Evolutionary conservation across 2,329 filamentous ascomycete genomes (phyloP), one percentile per base, ranked within the genome.

Genomic region (Aspergillus glaucus): DNA sequence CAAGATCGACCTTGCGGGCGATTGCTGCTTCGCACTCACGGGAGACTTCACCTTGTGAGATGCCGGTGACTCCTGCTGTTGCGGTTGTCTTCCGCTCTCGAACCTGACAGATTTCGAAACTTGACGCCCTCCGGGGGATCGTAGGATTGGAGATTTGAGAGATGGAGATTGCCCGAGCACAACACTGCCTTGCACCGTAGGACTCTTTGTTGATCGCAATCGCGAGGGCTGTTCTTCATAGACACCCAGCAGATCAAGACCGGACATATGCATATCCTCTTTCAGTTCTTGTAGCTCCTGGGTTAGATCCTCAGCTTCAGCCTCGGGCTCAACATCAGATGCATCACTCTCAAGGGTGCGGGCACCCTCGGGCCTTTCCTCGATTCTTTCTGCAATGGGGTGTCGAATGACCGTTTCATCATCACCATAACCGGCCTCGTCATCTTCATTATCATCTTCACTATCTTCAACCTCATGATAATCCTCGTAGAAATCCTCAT

Each of bases 271-370:
- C 49, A 72, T 69, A 37, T 77, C 74, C 5, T 71, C 64, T 36
- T 66, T 64, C 1, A 78, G 56, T 22, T 70, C 68, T 42, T 71
- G 63, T n/a, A 77, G 62, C 48, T 78, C 75, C 22, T 75, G 67
- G 10, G 62, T 61, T 3, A 75, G 51, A 47, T 75, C 69, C 17
- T 68, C 69, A 14, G 59, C 62, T 12, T 68, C 65, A 9, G 6
- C 34, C 6, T 36, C 34, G 6, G 9, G 10, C 12, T 36, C 34
- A 32, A 55, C 45, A 4, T 67, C 69, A 21, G 59, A 62, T 22
- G 47, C 54, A 37, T 67, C 66, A 24, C 64, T 65, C 3, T 68
- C 64, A 3, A 53, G 55, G 10, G 50, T 53, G 50, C 66, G 44
- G 42, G 58, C 53, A 44, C 63, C 59, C 2, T 60, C 55, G 8